These are phyloP conservation scores for Lasiodiplodia citricola DNA, from an alignment of 2,329 filamentous ascomycete genomes.

Conservation along the genomic window DNA sequence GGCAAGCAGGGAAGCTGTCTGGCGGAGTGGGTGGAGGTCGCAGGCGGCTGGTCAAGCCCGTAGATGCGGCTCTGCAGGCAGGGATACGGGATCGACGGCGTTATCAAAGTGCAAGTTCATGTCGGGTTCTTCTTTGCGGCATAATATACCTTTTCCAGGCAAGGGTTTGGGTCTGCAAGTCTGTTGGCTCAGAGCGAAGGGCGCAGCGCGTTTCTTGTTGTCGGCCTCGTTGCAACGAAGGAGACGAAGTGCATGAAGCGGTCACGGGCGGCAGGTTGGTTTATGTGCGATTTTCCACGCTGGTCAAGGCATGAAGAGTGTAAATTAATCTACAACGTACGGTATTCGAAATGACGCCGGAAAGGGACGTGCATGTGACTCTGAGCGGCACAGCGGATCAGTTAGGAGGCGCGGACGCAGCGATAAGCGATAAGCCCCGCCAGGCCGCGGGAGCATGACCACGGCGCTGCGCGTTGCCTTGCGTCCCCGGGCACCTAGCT, in stretches of 20 bases:
- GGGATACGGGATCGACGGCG: constrained; percentile 20
- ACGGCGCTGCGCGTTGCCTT: constrained; percentile 21
- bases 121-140: constrained; percentile 25
- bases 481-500: constrained; percentile 22
- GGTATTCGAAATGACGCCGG: neutral
- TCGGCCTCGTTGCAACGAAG: constrained; percentile 15
- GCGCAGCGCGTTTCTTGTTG: constrained; percentile 22
- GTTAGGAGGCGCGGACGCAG: neutral
- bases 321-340: constrained; percentile 27
- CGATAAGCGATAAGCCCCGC: constrained; percentile 24
- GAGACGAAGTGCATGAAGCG: constrained; percentile 17
- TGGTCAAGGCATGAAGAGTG: constrained; percentile 20
- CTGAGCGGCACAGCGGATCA: neutral
- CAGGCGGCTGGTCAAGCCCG: constrained; percentile 83
- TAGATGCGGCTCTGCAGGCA: constrained; percentile 36
- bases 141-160: constrained; percentile 26
- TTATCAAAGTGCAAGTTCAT: constrained; percentile 26
- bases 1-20: constrained; percentile 96
- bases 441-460: constrained; percentile 24
- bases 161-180: constrained; percentile 20
- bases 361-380: constrained; percentile 10
- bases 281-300: constrained; percentile 13
- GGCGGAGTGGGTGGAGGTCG: constrained; percentile 95
- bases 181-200: constrained; percentile 23
- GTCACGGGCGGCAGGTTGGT: constrained; percentile 8